Base-by-base conservation (phyloP, 2,329 filamentous ascomycete genomes). In the Penicillium sp. region DNA sequence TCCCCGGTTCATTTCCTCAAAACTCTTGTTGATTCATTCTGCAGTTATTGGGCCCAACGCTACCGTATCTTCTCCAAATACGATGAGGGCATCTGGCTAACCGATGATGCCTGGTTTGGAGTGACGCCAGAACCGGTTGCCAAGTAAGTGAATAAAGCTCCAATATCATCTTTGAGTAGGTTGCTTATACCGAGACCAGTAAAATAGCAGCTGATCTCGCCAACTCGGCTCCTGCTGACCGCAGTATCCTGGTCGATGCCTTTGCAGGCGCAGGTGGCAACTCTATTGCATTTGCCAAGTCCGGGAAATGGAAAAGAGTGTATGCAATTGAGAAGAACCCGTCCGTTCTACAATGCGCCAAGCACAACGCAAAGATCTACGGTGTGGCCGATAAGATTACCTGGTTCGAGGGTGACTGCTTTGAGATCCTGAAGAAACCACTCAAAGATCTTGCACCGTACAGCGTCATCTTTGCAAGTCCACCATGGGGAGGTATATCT, bases 231-330 rank as follows among this genome's bases (percentile, higher is more conserved):
- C 77, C 82, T 51, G 67, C 74, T 18, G 75, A 76, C 15, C 89
- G 86, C 63, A 84, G 79, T 9, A 83, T 88, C 33, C 77, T 99
- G 35, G 85, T 99, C 56, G 94, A 99, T 73, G 84, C 89, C 44
- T 99, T 99, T 75, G 90, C 88, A 26, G 94, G 94, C 42, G 92
- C 90, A 1, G 94, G 95, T 35, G 94, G 92, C 52, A 99, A 99
- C 72, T 85, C 89, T 23, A 97, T 99, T 64, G 91, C 92, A n/a
- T 95, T 99, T 65, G 93, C 94, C 18, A 82, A 87, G 9, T 90
- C 88, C 0, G 85, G 82, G 20, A 85, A 86, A 60, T 99, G 91
- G 89, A 83, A 86, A 49, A 87, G 85, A 60, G 85, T 99, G 60
- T 91, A 97, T 69, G 91, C 89, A 41, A 88, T 99, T 63, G 94